phyloP scores from a whole-genome alignment of 345 rosid genomes.

The Erucastrum elatum region DNA sequence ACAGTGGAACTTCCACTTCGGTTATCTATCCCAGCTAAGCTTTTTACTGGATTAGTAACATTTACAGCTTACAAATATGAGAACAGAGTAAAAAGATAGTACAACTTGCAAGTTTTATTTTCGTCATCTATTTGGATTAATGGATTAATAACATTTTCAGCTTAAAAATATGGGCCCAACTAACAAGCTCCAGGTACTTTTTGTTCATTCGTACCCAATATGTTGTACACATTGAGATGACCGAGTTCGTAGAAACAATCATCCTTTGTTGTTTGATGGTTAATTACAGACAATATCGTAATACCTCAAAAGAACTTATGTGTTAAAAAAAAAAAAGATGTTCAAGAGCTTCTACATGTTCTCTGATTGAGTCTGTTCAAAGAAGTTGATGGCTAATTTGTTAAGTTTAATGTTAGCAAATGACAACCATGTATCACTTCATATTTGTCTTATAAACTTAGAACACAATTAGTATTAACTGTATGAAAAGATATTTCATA shows the following conservation, averaged over 20 bases:
- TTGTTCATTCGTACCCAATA: neutral
- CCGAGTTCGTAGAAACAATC: neutral
- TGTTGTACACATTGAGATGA: neutral
- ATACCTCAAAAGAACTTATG: neutral
- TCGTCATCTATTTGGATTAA: neutral
- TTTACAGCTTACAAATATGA: no score
- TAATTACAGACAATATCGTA: neutral
- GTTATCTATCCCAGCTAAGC: no score
- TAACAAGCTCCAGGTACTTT: neutral
- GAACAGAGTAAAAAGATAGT: neutral
- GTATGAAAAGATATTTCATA: neutral
- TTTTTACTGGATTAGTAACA: no score
- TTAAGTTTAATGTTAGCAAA: neutral
- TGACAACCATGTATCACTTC: neutral
- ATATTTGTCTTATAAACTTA: neutral
- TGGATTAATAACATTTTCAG: neutral
- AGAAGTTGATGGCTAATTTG: neutral
- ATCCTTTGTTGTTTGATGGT: neutral
- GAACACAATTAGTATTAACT: neutral
- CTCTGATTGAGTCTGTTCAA: neutral
- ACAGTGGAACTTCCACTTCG: no score
- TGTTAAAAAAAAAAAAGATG: no score
- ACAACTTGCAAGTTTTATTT: neutral
- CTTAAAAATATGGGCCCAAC: neutral
- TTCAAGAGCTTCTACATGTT: neutral